Conservation (phyloP, 306 rosid genomes). For the Citrullus colocynthis region DNA sequence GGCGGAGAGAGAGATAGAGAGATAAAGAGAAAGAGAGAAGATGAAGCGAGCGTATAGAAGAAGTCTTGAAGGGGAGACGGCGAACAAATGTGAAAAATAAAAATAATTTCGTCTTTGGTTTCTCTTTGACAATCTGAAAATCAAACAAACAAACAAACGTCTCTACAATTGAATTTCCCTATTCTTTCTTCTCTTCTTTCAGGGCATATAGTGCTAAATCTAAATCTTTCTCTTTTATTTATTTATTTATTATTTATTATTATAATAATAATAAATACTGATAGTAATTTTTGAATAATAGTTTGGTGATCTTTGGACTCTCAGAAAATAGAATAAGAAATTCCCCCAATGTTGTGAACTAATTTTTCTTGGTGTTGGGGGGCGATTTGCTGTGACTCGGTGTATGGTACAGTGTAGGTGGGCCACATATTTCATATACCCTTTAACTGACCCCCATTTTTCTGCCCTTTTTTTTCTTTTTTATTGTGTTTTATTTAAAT, state of each 20-base stretch:
- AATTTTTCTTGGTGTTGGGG: background rate
- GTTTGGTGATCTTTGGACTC: background rate
- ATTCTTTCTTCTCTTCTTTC: background rate
- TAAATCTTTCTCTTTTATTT: background rate
- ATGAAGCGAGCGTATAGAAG: background rate
- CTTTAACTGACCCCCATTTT: background rate
- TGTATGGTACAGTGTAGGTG: slow-evolving; percentile 4
- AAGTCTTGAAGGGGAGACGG: background rate
- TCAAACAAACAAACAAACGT: slow-evolving; percentile 2
- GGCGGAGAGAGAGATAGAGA: background rate
- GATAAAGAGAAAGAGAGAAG: background rate
- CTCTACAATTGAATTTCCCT: slow-evolving; percentile 4
- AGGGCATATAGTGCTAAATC: background rate
- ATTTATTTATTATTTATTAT: background rate
- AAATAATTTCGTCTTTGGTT: background rate
- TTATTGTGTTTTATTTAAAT: background rate
- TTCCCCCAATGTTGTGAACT: background rate
- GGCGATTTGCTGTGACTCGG: slow-evolving; percentile 4
- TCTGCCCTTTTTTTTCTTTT: too few relatives aligned
- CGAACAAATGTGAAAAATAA: background rate
- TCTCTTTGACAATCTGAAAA: background rate
- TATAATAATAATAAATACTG: background rate
- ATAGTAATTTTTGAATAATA: background rate
- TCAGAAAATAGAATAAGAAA: background rate
- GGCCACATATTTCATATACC: slow-evolving; percentile 4